Base-by-base conservation (phyloP, 768 basidiomycete species). In the Russula sp. region DNA sequence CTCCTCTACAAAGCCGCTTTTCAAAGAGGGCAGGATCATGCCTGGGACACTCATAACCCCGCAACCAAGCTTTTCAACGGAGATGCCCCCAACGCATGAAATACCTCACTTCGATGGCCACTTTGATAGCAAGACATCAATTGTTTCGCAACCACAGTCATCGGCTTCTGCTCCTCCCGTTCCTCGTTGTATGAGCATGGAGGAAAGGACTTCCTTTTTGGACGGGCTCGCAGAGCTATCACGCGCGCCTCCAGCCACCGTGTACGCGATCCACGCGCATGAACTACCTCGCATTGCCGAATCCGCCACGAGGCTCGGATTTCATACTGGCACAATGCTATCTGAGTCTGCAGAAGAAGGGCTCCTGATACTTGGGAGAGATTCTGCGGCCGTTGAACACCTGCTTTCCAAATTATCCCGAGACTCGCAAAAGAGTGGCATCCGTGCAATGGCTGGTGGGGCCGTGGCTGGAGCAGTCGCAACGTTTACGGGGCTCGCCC, bases 381-480 rank as follows among this genome's bases (percentile, higher is more conserved):
- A 69, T 38, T 16, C 18, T 32, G 30, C 40, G 18, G 68, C 68
- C 1, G 68, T 69, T 24, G 26, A 67, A 42, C 58, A 64, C 40
- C 22, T 69, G 14, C 36, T 50, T 16, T 60, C 57, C 20, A 54
- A 38, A 22, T 46, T 69, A 26, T 60, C 68, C 6, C 53, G 38
- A 20, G 66, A 62, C 40, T 28, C 44, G 50, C 57, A 58, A 5
- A 51, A 46, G 32, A 61, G 40, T 8, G 60, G 63, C 9, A 60
- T 68, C 20, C 59, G 66, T 22, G 59, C 63, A 4, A 54, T 61
- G 30, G 68, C 66, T 16, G 61, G 67, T 36, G 68, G 68, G 3
- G 63, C 54, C 10, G 62, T 69, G 9, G 68, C 59, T 5, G 68
- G 68, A 28, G 68, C 68, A 34, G 66, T 69, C 22, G 68, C 66